Percentiles rank a stretch among this genome's conserved stretches.
Conservation (phyloP, 371 early-diverging fungal genomes). For the Mortierella sp. region DNA sequence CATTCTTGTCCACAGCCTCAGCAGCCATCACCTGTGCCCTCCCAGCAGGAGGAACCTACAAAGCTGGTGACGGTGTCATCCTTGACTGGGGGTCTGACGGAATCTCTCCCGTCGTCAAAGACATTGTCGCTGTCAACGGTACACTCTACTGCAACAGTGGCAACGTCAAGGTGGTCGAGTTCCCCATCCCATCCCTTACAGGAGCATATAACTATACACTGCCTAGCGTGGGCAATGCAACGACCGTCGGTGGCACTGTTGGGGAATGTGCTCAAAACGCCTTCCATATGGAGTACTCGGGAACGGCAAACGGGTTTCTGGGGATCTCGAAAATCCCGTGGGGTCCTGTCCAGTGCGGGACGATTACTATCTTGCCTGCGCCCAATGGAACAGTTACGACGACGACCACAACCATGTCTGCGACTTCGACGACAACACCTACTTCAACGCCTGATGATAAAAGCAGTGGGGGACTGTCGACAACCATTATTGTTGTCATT, state of each 20-base stretch:
- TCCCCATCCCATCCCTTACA: conserved; percentile 28
- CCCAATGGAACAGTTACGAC: conserved; percentile 38
- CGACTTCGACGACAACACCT: conserved; percentile 1
- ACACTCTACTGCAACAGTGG: conserved; percentile 41
- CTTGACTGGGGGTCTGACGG: conserved; percentile 47
- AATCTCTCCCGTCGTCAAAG: conserved; percentile 16
- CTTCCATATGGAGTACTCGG: conserved; percentile 47
- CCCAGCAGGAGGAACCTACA: conserved; percentile 37
- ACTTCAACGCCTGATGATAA: conserved; percentile 12
- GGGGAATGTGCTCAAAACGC: conserved; percentile 41
- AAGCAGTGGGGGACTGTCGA: conserved; percentile 23
- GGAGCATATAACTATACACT: conserved; percentile 45
- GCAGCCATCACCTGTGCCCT: conserved; percentile 45
- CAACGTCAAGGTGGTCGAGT: conserved; percentile 22
- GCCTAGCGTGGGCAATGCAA: conserved; percentile 49
- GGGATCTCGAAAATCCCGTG: conserved; percentile 14
- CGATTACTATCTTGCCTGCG: conserved; percentile 41
- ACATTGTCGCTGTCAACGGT: conserved; percentile 27
- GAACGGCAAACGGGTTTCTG: conserved; percentile 21
- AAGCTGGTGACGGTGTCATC: conserved; percentile 35
- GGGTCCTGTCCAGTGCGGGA: conserved; percentile 44
- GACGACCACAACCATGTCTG: conserved; percentile 27
- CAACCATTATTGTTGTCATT: conserved; percentile 26
- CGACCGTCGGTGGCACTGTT: conserved; percentile 27
- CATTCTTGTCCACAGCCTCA: conserved; percentile 9